These are phyloP conservation scores for Colletotrichum eremochloae DNA, from an alignment of 2,329 filamentous ascomycete species.

Conservation along the genomic window DNA sequence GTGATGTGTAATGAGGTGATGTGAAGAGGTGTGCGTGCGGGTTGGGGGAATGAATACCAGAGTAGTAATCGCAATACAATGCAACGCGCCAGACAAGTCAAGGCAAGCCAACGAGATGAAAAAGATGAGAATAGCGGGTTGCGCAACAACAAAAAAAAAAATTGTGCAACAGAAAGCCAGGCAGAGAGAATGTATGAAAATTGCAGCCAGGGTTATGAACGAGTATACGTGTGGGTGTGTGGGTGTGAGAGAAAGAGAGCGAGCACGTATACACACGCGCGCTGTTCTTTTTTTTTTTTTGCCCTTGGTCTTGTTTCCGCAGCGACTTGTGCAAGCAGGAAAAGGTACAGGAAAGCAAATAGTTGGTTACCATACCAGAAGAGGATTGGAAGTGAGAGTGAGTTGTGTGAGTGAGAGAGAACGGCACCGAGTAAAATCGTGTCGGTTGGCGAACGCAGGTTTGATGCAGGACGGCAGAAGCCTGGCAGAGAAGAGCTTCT, in stretches of 20 bases:
- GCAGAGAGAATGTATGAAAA: conserved; percentile 6
- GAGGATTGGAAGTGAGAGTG: neutral
- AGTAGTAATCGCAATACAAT: conserved; percentile 1
- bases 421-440: neutral
- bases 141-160: neutral
- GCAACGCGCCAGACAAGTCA: conserved; percentile 3
- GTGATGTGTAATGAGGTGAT: conserved; percentile 1
- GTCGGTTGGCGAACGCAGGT: conserved; percentile 9
- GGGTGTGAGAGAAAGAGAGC: neutral
- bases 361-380: conserved; percentile 3
- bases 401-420: neutral
- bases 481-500: conserved; percentile 33
- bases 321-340: conserved; percentile 15
- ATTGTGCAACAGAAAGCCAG: neutral
- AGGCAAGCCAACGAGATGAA: neutral
- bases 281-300: conserved; percentile 2
- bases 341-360: conserved; percentile 1
- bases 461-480: conserved; percentile 18
- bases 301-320: neutral
- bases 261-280: neutral
- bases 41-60: neutral
- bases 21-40: neutral
- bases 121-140: conserved; percentile 2
- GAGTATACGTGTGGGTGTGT: neutral
- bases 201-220: conserved; percentile 32